Evolutionary conservation across 2,329 filamentous ascomycete species (phyloP).

Genomic region (Colletotrichum salicis): DNA sequence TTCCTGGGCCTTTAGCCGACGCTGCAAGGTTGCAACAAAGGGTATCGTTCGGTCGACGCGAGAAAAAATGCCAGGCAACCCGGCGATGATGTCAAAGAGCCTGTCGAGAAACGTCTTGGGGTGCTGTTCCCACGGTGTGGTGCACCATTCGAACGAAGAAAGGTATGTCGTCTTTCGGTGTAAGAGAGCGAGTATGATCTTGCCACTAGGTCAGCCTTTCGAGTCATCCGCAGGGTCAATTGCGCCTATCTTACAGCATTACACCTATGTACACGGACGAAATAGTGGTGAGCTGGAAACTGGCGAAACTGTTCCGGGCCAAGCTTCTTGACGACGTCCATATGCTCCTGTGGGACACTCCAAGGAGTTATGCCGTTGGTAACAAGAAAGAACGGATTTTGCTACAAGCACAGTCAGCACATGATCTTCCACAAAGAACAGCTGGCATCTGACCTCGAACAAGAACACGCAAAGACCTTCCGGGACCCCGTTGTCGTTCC

Average conservation of each 20-base stretch:
- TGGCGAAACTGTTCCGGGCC: constrained; percentile 59
- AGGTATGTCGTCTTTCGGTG: constrained; percentile 62
- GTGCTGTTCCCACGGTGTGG: constrained; percentile 62
- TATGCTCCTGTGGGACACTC: constrained; percentile 49
- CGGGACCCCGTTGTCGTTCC: constrained; percentile 43
- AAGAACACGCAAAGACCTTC: constrained; percentile 62
- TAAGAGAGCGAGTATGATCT: constrained; percentile 61
- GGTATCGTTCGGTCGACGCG: constrained; percentile 55
- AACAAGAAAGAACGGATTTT: constrained; percentile 54
- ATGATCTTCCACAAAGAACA: neutral
- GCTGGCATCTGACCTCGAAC: constrained; percentile 58
- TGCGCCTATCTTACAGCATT: constrained; percentile 55
- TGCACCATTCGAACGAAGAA: constrained; percentile 61
- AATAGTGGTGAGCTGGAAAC: constrained; percentile 69
- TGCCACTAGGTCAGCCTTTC: neutral
- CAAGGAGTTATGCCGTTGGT: constrained; percentile 47
- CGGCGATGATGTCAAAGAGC: constrained; percentile 62
- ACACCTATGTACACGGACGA: constrained; percentile 64
- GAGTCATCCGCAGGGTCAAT: neutral
- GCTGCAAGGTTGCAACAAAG: constrained; percentile 51
- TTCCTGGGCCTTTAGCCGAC: constrained; percentile 58
- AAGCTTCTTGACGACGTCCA: constrained; percentile 49
- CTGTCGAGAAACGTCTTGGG: constrained; percentile 62
- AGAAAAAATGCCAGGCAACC: constrained; percentile 58
- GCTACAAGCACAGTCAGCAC: constrained; percentile 45